Conservation (phyloP, 2,329 filamentous ascomycete genomes). For the Arthroderma sp. region DNA sequence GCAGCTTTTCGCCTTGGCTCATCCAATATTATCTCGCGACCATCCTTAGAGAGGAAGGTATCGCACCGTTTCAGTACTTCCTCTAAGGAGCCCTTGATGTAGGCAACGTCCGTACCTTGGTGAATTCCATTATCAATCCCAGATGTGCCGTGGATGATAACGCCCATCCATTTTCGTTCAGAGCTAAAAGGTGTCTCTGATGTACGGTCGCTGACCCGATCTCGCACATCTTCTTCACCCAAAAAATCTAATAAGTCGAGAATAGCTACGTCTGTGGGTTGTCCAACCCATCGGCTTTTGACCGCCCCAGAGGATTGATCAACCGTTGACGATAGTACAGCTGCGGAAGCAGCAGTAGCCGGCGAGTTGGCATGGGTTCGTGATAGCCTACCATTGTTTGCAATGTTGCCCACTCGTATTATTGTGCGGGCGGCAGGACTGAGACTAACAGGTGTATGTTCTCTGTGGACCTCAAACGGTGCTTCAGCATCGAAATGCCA, state of each 20-base stretch:
- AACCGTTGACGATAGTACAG: slow-evolving; percentile 75
- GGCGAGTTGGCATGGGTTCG: slow-evolving; percentile 56
- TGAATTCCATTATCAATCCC: slow-evolving; percentile 35
- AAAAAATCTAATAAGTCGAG: slow-evolving; percentile 84
- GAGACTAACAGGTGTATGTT: slow-evolving; percentile 41
- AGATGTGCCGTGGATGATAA: slow-evolving; percentile 53
- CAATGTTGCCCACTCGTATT: slow-evolving; percentile 84
- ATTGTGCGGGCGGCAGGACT: slow-evolving; percentile 67
- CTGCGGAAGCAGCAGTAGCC: slow-evolving; percentile 57
- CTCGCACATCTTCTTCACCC: slow-evolving; percentile 80
- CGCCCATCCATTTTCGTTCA: slow-evolving; percentile 98
- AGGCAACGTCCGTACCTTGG: slow-evolving; percentile 64
- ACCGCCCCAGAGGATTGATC: slow-evolving; percentile 45
- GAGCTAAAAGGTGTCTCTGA: slow-evolving; percentile 93
- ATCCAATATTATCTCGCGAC: slow-evolving; percentile 75
- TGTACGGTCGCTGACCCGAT: slow-evolving; percentile 67
- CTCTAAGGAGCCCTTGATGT: slow-evolving; percentile 91
- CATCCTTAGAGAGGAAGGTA: slow-evolving; percentile 76
- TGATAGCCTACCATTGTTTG: slow-evolving; percentile 80
- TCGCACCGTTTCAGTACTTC: slow-evolving; percentile 76
- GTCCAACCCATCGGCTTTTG: slow-evolving; percentile 86
- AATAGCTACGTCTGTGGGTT: slow-evolving; percentile 95
- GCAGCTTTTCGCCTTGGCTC: slow-evolving; percentile 60
- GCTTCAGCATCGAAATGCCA: slow-evolving; percentile 70
- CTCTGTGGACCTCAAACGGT: slow-evolving; percentile 45